phyloP scores from a whole-genome alignment of 495 filamentous ascomycete species.

The Podospora anserina region DNA sequence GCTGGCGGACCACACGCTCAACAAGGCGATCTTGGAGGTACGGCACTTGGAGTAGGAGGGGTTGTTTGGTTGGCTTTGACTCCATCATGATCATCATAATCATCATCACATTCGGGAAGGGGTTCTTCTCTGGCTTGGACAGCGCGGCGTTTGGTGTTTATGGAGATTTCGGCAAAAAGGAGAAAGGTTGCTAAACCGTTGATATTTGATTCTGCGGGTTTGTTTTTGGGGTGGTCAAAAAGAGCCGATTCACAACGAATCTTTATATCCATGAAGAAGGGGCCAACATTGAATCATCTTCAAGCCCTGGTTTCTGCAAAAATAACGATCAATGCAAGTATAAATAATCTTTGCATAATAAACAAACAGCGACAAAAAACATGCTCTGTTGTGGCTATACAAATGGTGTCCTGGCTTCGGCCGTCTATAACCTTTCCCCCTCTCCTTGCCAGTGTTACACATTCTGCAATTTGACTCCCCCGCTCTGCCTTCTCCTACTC shows the following conservation, averaged over 20 bases:
- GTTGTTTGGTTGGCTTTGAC: neutral
- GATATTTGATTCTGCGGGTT: neutral
- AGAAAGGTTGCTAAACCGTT: neutral
- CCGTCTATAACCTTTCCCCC: neutral
- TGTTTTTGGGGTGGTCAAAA: neutral
- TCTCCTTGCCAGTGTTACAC: neutral
- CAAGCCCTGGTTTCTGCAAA: neutral
- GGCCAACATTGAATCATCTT: neutral
- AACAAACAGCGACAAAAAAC: slow-evolving; percentile 20
- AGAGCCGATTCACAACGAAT: neutral
- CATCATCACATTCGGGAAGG: neutral
- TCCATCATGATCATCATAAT: neutral
- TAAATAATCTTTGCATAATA: neutral
- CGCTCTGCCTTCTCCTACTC: neutral
- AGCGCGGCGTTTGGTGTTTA: slow-evolving; percentile 15
- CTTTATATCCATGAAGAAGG: neutral
- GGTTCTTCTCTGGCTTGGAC: neutral
- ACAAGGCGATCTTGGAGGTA: slow-evolving; percentile 50
- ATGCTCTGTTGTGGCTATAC: slow-evolving; percentile 13
- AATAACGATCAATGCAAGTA: slow-evolving; percentile 1
- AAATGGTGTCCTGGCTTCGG: neutral
- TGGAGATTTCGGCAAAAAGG: neutral
- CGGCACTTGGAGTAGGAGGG: slow-evolving; percentile 33
- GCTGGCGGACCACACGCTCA: slow-evolving; percentile 49
- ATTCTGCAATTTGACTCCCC: neutral